Base-by-base conservation (phyloP, 2,329 filamentous ascomycete species). In the Cytospora piceae region DNA sequence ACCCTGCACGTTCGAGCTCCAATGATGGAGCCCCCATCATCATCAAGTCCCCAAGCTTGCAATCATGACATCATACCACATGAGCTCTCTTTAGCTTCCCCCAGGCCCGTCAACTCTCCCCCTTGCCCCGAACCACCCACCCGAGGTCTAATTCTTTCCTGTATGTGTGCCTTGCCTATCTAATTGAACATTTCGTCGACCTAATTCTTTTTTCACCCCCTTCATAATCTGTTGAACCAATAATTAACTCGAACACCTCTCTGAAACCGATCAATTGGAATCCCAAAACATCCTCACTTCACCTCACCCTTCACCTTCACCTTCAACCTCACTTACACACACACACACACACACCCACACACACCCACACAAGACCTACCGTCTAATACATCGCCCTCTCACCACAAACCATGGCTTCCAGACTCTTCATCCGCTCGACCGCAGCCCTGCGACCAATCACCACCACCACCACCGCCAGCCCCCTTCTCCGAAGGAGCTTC, bases 1-100 rank as follows among this genome's bases (percentile, higher is more conserved):
- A 52, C 57, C 56, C 58, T 56, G 57, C 46, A 11, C 22, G 32
- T 9, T 51, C 31, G 42, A 63, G 61, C 53, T 63, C 53, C 46
- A 49, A 49, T 49, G n/a, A 49, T 49, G 46, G 46, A 49, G 46
- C 46, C 22, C n/a, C 22, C 46, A 49, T 49, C 46, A 49, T 39
- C 55, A 53, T 65, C 63, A 49, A 53, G 22, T 12, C 54, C 14
- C n/a, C 32, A 27, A 32, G 39, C 39, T 39, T 42, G 53, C 63
- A 55, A 59, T 63, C 22, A 67, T 67, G 66, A 67, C 63, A 63
- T 67, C 66, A 67, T 62, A 49, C 14, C n/a, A 22, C 46, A 49
- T n/a, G 46, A 49, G 46, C n/a, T 49, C n/a, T n/a, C 46, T 9
- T 46, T 22, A 24, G 46, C 46, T 22, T 42, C 17, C 15, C 14